These are phyloP conservation scores for Extremus antarcticus DNA, from an alignment of 495 filamentous ascomycete genomes.

Conservation along the genomic window DNA sequence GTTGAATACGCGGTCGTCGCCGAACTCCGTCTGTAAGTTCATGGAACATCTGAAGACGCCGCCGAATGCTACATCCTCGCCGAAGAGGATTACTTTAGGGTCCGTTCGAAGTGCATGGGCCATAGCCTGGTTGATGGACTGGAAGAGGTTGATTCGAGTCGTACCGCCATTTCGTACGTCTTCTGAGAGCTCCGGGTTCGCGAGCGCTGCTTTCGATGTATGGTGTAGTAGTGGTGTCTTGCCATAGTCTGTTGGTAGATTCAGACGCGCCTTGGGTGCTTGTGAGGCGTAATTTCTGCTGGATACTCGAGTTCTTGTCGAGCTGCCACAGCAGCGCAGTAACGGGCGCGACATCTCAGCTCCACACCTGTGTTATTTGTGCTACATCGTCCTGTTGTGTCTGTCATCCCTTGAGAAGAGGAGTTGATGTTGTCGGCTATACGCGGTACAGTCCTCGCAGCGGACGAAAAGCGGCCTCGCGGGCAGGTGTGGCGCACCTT, in stretches of 20 bases:
- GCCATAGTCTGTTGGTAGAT: constrained; percentile 81
- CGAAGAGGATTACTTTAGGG: constrained; percentile 80
- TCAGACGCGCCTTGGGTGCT: constrained; percentile 51
- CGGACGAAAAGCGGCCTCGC: too few relatives aligned
- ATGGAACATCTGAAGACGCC: constrained; percentile 94
- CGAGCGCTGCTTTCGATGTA: constrained; percentile 55
- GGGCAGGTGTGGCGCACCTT: too few relatives aligned
- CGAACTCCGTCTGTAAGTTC: constrained; percentile 78
- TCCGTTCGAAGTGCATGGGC: constrained; percentile 71
- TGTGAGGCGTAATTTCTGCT: constrained; percentile 26
- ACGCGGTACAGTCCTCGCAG: neutral
- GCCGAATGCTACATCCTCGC: constrained; percentile 93
- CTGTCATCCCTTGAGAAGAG: neutral
- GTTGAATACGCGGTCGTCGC: constrained; percentile 86
- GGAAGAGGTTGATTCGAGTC: constrained; percentile 80
- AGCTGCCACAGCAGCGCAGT: neutral
- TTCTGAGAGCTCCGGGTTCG: constrained; percentile 44
- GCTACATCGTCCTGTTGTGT: neutral
- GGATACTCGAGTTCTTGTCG: neutral
- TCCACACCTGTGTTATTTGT: neutral
- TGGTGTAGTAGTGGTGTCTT: constrained; percentile 73
- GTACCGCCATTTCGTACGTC: constrained; percentile 54
- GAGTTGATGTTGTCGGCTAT: neutral
- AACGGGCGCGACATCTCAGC: neutral
- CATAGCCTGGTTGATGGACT: constrained; percentile 84